Evolutionary conservation across 768 basidiomycete genomes (phyloP).

Genomic region (Calocybe gangraenosa): DNA sequence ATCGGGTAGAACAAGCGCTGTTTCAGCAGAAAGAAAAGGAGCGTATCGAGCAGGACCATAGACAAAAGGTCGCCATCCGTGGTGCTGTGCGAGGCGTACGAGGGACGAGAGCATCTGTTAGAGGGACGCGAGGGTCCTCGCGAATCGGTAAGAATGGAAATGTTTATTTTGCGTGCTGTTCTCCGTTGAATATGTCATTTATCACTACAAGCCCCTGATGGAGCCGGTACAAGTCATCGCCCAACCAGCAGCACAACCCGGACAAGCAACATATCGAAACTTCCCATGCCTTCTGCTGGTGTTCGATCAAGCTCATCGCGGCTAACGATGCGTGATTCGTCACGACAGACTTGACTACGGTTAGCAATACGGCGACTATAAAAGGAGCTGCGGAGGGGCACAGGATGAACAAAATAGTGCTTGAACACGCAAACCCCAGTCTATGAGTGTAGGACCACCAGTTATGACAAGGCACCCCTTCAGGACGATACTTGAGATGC

Average conservation of each 20-base stretch:
- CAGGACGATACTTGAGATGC: too few relatives aligned
- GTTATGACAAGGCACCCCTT: too few relatives aligned
- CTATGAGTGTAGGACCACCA: too few relatives aligned
- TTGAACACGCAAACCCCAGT: too few relatives aligned
- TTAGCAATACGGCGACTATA: too few relatives aligned
- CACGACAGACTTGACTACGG: too few relatives aligned
- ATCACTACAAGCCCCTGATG: not conserved
- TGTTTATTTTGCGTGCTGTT: not conserved
- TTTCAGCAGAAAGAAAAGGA: constrained; percentile 35
- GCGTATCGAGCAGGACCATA: constrained; percentile 36
- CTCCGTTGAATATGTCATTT: constrained; percentile 1
- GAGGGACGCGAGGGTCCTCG: constrained; percentile 38
- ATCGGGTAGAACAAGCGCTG: constrained; percentile 46
- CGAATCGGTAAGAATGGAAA: constrained; percentile 33
- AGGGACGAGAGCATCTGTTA: constrained; percentile 65
- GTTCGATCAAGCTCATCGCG: constrained; percentile 6
- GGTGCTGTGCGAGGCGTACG: constrained; percentile 60
- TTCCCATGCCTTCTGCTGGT: constrained; percentile 12
- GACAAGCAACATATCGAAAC: constrained; percentile 9
- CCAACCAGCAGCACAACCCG: not conserved
- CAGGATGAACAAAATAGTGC: too few relatives aligned
- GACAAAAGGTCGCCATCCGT: constrained; percentile 32
- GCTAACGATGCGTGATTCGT: too few relatives aligned
- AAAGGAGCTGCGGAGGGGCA: too few relatives aligned
- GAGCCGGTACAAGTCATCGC: constrained; percentile 11